phyloP scores from a whole-genome alignment of 2,329 filamentous ascomycete genomes.

The Alternaria rosae region DNA sequence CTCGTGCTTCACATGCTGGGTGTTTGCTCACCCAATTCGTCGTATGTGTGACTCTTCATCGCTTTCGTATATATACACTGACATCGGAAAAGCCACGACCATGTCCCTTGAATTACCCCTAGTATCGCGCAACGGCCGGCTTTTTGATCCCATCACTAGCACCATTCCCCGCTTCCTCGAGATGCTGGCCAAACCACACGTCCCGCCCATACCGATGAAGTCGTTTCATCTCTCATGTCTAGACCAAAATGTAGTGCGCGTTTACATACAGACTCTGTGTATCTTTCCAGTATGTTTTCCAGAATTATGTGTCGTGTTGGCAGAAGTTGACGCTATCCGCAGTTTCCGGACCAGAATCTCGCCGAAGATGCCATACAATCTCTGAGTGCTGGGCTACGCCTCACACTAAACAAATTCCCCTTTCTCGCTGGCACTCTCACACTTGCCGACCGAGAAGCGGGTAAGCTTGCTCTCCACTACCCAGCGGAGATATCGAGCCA shows the following conservation, averaged over 20 bases:
- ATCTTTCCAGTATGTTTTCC: slow-evolving; percentile 38
- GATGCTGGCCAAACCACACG: slow-evolving; percentile 38
- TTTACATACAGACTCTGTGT: slow-evolving; percentile 41
- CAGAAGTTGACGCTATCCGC: background rate
- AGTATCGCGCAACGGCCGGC: slow-evolving; percentile 26
- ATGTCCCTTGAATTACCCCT: slow-evolving; percentile 31
- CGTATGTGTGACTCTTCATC: slow-evolving; percentile 30
- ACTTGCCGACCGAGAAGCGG: slow-evolving; percentile 30
- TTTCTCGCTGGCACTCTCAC: slow-evolving; percentile 43
- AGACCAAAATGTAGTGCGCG: slow-evolving; percentile 44
- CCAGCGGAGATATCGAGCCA: slow-evolving; percentile 29
- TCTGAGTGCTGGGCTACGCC: slow-evolving; percentile 32
- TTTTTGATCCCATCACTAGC: slow-evolving; percentile 25
- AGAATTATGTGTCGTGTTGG: background rate
- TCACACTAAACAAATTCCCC: slow-evolving; percentile 35
- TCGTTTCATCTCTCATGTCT: slow-evolving; percentile 39
- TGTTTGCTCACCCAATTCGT: slow-evolving; percentile 34
- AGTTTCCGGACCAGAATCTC: slow-evolving; percentile 40
- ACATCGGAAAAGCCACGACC: slow-evolving; percentile 22
- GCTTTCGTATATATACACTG: slow-evolving; percentile 30
- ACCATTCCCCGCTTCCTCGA: slow-evolving; percentile 21
- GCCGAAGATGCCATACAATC: slow-evolving; percentile 36
- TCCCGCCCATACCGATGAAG: slow-evolving; percentile 25
- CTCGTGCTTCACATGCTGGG: slow-evolving; percentile 31
- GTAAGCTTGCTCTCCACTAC: slow-evolving; percentile 39